Evolutionary conservation across 345 rosid species (phyloP).

Genomic region (Eutrema heterophyllum): DNA sequence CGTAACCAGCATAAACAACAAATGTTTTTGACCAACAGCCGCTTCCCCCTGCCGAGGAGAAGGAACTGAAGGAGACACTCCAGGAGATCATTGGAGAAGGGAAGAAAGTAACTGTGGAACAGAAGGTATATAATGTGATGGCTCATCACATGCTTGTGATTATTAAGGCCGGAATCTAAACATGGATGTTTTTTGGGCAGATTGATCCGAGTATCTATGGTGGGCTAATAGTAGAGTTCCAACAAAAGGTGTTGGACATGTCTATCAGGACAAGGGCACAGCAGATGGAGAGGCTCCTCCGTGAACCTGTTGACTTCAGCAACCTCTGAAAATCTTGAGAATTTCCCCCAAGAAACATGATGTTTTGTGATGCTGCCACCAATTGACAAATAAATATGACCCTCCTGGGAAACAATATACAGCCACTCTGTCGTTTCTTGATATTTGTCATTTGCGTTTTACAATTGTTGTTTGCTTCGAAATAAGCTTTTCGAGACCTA

Average conservation of each 20-base stretch:
- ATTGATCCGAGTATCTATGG: constrained; percentile 91
- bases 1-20: neutral
- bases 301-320: constrained; percentile 54
- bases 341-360: neutral
- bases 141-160: neutral
- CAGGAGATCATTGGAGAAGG: constrained; percentile 76
- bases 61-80: constrained; percentile 74
- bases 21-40: constrained; percentile 47
- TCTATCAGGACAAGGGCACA: constrained; percentile 82
- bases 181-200: constrained; percentile 31
- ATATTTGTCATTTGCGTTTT: constrained; percentile 1
- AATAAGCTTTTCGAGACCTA: constrained; percentile 15
- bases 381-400: constrained; percentile 30
- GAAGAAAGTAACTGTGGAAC: constrained; percentile 64
- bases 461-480: constrained; percentile 20
- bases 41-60: constrained; percentile 78
- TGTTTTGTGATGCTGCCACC: neutral
- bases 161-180: neutral
- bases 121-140: constrained; percentile 53
- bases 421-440: neutral
- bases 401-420: constrained; percentile 14
- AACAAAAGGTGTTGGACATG: constrained; percentile 93
- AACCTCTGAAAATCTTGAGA: constrained; percentile 29
- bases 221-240: constrained; percentile 80
- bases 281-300: constrained; percentile 93